A percentile compares a stretch with the other conserved stretches of the same genome.
Conservation (phyloP, 2,329 filamentous ascomycete species). For the Fusarium globosum region DNA sequence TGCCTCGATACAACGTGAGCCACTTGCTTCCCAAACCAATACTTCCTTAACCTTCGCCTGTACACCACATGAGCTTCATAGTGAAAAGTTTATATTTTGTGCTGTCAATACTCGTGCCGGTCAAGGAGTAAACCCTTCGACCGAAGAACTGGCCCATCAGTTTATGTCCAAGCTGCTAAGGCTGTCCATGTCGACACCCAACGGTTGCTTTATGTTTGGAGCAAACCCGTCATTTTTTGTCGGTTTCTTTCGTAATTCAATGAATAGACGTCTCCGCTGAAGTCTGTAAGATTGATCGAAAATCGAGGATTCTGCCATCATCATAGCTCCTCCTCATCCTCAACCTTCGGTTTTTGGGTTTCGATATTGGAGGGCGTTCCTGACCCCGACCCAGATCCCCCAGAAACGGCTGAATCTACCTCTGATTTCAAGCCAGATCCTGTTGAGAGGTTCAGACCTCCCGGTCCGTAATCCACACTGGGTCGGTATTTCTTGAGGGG, state of each 20-base stretch:
- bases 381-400: slow-evolving; percentile 33
- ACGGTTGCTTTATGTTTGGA: slow-evolving; percentile 8
- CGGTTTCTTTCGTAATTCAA: slow-evolving; percentile 17
- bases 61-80: slow-evolving; percentile 19
- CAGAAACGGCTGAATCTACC: slow-evolving; percentile 47
- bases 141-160: slow-evolving; percentile 13
- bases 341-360: slow-evolving; percentile 42
- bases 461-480: slow-evolving; percentile 55
- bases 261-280: neutral
- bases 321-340: slow-evolving; percentile 56
- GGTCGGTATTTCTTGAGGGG: slow-evolving; percentile 81
- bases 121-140: slow-evolving; percentile 7
- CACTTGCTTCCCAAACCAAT: slow-evolving; percentile 26
- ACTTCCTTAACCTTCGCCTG: slow-evolving; percentile 1
- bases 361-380: slow-evolving; percentile 37
- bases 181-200: slow-evolving; percentile 21
- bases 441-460: slow-evolving; percentile 41
- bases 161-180: slow-evolving; percentile 35
- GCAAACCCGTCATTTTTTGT: slow-evolving; percentile 9
- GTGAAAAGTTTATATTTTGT: slow-evolving; percentile 9
- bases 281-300: slow-evolving; percentile 1
- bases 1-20: slow-evolving; percentile 22
- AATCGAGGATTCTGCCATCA: neutral
- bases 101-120: slow-evolving; percentile 12
- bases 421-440: slow-evolving; percentile 51